A percentile compares a stretch with the other conserved stretches of the same genome.
Conservation (phyloP, 805 yeast genomes). For the Wickerhamiella azymoides region DNA sequence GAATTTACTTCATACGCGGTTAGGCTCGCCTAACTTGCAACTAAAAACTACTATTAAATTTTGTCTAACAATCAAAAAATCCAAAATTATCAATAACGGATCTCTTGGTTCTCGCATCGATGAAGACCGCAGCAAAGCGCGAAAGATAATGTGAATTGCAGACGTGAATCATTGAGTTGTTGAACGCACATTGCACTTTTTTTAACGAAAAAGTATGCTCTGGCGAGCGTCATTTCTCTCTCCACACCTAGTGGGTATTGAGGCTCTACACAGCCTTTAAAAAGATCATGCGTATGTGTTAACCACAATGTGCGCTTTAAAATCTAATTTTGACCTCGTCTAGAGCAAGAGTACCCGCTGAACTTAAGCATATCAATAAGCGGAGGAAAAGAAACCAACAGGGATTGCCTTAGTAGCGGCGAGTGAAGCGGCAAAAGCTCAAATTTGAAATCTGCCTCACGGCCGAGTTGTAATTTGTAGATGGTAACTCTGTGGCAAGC, state of each 20-base stretch:
- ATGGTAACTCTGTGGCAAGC: conserved; percentile 23
- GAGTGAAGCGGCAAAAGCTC: conserved; percentile 31
- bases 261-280: conserved; percentile 24
- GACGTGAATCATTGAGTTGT: conserved; percentile 34
- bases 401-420: conserved; percentile 35
- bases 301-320: background rate
- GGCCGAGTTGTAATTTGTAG: conserved; percentile 31
- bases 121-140: conserved; percentile 35
- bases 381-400: conserved; percentile 32
- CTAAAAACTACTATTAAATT: conserved; percentile 16
- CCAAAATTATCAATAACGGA: conserved; percentile 27
- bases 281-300: conserved; percentile 22
- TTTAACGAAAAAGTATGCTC: conserved; percentile 30
- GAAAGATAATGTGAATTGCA: conserved; percentile 31
- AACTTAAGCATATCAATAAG: conserved; percentile 34
- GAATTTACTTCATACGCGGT: conserved; percentile 12
- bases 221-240: conserved; percentile 29
- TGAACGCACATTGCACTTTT: conserved; percentile 36
- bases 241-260: conserved; percentile 22
- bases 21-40: conserved; percentile 14
- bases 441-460: conserved; percentile 31
- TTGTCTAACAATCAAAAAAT: conserved; percentile 7
- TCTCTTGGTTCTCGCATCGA: conserved; percentile 34
- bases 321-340: conserved; percentile 26
- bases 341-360: conserved; percentile 32